Base-by-base conservation (phyloP, 1,284 basidiomycete genomes). In the Testicularia cyperi region DNA sequence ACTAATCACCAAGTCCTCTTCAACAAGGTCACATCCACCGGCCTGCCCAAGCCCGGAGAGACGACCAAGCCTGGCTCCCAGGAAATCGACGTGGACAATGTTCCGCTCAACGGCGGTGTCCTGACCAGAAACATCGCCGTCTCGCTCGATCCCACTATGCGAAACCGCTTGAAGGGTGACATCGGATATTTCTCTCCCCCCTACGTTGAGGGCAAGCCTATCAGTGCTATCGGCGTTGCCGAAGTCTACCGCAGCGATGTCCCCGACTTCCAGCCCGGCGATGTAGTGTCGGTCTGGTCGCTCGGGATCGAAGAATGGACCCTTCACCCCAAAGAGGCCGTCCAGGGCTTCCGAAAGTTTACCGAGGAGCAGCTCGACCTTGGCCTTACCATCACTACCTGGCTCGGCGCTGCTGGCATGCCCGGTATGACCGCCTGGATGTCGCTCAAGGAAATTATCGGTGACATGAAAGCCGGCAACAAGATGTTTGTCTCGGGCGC, bases 351-450 rank as follows among this genome's bases (percentile, higher is more conserved):
- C 43, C 48, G 60, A 24, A 64, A 58, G 35, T 39, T 64, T n/a
- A 49, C 53, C 34, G 13, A 31, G n/a, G 21, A 15, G 4, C 38
- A 36, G 19, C 43, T 57, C 16, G 18, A 26, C 7, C 49, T 42
- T 14, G 54, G 60, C 14, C 43, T 64, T 19, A 39, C 42, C 7
- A 51, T 71, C 36, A 63, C 58, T 22, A 71, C 65, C 25, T 77
- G 68, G 48, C 66, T 78, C 12, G 77, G 77, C 13, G 70, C 68
- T 1, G 58, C 77, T 1, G 78, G 78, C 20, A 73, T 73, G 69
- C 46, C 72, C 4, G 68, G 73, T 8, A 68, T 77, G 66, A 78
- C 78, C 0, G 78, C 75, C 14, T 68, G 55, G 35, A 48, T 46
- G 39, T 38, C 77, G 58, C 44, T 77, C 33, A 55, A 64, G 44